Base-by-base conservation (phyloP, 768 basidiomycete species). In the Bullera alba region DNA sequence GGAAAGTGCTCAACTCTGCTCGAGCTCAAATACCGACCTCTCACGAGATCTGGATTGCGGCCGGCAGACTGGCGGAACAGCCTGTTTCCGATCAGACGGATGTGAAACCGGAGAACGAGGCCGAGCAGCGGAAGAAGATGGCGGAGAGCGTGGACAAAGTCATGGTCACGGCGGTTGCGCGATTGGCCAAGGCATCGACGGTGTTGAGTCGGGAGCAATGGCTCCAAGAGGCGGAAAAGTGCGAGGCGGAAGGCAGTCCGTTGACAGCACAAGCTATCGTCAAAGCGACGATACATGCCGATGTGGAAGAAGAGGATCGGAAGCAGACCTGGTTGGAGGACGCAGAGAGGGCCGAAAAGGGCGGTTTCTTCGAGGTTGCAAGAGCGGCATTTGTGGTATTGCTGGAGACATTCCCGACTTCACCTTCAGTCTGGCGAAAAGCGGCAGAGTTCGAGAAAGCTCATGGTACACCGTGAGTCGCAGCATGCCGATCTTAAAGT, bases 31-130 rank as follows among this genome's bases (percentile, higher is more conserved):
- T 97, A 29, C 93, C 92, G 1, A 99, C 95, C 0, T 86, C 84
- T 12, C 92, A 97, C 73, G 95, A 97, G 64, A 97, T 99, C 53
- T 99, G 93, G 92, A 95, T 99, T 54, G 95, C 95, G 2, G 93
- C 93, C 2, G 91, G 85, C 12, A 80, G 91, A 29, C 74, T 97
- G 12, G 78, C 93, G 26, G 95, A 99, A 73, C 93, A 97, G 67
- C 54, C 60, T 16, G 57, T 57, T 15, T 27, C 57, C 10, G 63
- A 60, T 8, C 48, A 57, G 4, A 26, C 56, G 5, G 58, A 60
- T 15, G 63, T 68, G 36, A 72, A 69, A 37, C 5, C 57, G 36
- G 70, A 69, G 45, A 84, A 86, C 57, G 82, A 81, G 2, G 71
- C 72, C 22, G 61, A 64, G 70, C 72, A 2, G 67, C 74, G 27